These are phyloP conservation scores for Hanseniaspora occidentalis DNA, from an alignment of 805 yeast genomes.

Conservation along the genomic window DNA sequence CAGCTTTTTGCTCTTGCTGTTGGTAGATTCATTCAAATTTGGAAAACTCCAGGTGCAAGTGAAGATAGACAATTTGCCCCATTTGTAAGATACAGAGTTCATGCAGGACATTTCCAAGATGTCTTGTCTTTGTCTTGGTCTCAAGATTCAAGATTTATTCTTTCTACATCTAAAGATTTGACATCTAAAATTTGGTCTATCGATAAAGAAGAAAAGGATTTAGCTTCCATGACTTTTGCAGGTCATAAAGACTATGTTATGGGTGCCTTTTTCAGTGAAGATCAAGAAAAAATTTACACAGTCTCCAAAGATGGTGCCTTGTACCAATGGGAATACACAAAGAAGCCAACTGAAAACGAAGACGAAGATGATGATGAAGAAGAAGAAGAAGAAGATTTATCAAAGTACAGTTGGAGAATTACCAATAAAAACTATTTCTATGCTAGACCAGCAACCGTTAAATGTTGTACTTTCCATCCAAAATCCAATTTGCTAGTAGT, in stretches of 20 bases:
- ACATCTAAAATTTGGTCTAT: constrained; percentile 78
- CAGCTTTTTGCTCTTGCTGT: constrained; percentile 73
- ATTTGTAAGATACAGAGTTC: constrained; percentile 77
- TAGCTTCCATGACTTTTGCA: constrained; percentile 73
- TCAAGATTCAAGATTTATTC: constrained; percentile 72
- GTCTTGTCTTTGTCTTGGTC: constrained; percentile 79
- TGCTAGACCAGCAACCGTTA: constrained; percentile 49
- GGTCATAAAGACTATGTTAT: constrained; percentile 89
- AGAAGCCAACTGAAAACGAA: constrained; percentile 36
- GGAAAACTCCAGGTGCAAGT: constrained; percentile 75
- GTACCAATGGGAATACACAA: constrained; percentile 80
- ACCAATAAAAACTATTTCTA: constrained; percentile 63
- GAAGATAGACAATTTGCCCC: constrained; percentile 95
- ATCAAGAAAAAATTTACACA: constrained; percentile 84
- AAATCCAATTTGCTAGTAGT: constrained; percentile 60
- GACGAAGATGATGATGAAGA: constrained; percentile 30
- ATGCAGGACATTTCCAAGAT: constrained; percentile 87
- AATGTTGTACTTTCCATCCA: constrained; percentile 77
- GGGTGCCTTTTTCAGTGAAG: constrained; percentile 74
- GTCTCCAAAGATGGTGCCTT: constrained; percentile 91
- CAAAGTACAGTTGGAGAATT: constrained; percentile 66
- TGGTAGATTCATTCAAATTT: constrained; percentile 74
- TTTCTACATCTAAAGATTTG: constrained; percentile 81
- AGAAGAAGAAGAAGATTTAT: constrained; percentile 28
- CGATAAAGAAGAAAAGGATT: constrained; percentile 46